Percentiles rank a stretch among this genome's conserved stretches.
Conservation (phyloP, 306 rosid species). For the Trifolium repens region DNA sequence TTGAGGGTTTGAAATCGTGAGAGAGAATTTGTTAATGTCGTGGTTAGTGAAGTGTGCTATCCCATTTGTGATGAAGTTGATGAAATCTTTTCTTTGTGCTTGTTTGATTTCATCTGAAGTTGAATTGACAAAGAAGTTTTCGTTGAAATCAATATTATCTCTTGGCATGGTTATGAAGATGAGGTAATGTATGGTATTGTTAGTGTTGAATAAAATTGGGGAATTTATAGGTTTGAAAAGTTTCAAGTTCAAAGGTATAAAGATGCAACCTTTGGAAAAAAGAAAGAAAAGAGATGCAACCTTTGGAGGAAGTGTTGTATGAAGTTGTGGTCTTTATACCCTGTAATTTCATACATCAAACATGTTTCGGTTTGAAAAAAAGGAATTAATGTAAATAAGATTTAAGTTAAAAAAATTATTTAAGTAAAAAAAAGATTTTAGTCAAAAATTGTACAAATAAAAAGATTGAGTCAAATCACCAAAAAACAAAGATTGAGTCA, state of each 20-base stretch:
- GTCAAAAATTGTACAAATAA: too few relatives aligned
- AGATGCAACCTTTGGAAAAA: not conserved
- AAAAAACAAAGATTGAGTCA: too few relatives aligned
- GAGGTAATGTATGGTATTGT: not conserved
- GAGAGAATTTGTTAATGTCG: slow-evolving; percentile 4
- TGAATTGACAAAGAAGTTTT: slow-evolving; percentile 27
- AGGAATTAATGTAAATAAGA: too few relatives aligned
- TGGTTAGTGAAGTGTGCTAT: not conserved
- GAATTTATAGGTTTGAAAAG: not conserved
- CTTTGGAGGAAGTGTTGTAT: too few relatives aligned
- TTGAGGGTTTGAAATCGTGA: slow-evolving; percentile 24
- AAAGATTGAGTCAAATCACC: too few relatives aligned
- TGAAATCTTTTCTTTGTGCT: slow-evolving; percentile 5
- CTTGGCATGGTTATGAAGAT: not conserved
- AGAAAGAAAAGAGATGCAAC: too few relatives aligned
- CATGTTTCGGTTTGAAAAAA: too few relatives aligned
- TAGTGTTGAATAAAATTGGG: not conserved
- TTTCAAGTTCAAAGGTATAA: not conserved
- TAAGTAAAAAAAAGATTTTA: too few relatives aligned
- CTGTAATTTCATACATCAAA: too few relatives aligned
- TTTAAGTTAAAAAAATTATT: too few relatives aligned
- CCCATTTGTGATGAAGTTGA: slow-evolving; percentile 12
- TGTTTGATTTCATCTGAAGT: not conserved
- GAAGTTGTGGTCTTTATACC: too few relatives aligned
- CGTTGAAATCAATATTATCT: slow-evolving; percentile 11